Evolutionary conservation across 441 rosid genomes (phyloP).

Genomic region (Isatis lusitanica): DNA sequence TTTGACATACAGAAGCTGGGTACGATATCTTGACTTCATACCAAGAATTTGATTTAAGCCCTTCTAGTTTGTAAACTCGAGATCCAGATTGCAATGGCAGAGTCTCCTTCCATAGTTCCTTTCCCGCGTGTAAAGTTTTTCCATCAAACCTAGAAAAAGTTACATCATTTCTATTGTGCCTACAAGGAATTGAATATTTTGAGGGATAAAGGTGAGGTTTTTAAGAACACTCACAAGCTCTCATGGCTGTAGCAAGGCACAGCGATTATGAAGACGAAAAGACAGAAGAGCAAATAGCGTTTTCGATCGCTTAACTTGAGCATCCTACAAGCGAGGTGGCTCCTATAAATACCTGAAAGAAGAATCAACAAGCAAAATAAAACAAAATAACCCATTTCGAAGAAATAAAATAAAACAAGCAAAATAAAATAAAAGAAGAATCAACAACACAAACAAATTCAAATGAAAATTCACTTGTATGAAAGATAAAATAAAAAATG

Average conservation of each 20-base stretch:
- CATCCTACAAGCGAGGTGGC: conserved; percentile 19
- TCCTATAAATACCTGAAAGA: not conserved
- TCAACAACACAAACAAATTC: no score
- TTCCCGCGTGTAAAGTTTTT: conserved; percentile 54
- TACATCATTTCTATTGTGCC: not conserved
- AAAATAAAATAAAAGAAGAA: no score
- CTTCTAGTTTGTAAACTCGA: conserved; percentile 56
- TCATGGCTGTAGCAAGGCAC: conserved; percentile 37
- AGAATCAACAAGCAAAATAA: no score
- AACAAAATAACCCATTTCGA: no score
- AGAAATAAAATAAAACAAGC: no score
- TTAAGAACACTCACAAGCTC: conserved; percentile 42
- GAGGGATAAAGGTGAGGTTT: not conserved
- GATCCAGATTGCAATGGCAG: conserved; percentile 61
- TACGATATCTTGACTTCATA: conserved; percentile 98
- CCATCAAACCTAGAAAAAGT: conserved; percentile 39
- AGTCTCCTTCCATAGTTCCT: conserved; percentile 71
- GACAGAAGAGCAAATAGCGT: conserved; percentile 29
- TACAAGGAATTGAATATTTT: not conserved
- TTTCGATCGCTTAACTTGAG: not conserved
- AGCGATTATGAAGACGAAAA: conserved; percentile 31
- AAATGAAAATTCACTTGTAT: no score
- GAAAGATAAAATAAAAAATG: no score
- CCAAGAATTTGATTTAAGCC: conserved; percentile 68
- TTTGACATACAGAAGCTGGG: conserved; percentile 90